A percentile compares a stretch with the other conserved stretches of the same genome.
Evolutionary conservation across 2,329 filamentous ascomycete genomes (phyloP).

Genomic region (Neospermospora avenae): DNA sequence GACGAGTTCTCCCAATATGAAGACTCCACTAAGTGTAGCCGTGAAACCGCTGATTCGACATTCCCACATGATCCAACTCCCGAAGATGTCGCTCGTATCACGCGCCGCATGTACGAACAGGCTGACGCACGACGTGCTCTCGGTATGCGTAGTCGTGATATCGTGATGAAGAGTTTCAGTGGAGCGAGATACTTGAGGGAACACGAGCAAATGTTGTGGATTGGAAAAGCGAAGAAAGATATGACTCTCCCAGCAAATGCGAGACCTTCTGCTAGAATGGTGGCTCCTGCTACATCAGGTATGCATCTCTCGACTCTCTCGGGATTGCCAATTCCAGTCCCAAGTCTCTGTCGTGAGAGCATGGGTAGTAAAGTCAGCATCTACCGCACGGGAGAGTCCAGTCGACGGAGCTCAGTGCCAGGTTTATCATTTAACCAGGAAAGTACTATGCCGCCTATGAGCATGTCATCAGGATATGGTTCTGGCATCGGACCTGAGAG

Average conservation of each 20-base stretch:
- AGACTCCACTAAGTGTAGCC: conserved; percentile 30
- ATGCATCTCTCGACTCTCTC: background rate
- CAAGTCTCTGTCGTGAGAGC: background rate
- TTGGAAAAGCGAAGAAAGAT: conserved; percentile 13
- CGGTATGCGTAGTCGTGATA: conserved; percentile 55
- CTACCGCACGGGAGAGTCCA: background rate
- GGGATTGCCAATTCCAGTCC: background rate
- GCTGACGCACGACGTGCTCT: conserved; percentile 50
- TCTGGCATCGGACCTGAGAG: background rate
- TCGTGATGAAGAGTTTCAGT: conserved; percentile 57
- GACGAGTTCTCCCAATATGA: conserved; percentile 59
- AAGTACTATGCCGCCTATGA: background rate
- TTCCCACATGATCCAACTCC: conserved; percentile 40
- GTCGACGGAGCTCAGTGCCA: background rate
- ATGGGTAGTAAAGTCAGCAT: background rate
- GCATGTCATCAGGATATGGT: background rate
- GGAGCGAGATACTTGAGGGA: conserved; percentile 58
- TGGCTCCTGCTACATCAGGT: background rate
- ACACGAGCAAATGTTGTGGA: conserved; percentile 58
- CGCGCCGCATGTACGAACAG: conserved; percentile 55
- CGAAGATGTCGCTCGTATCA: conserved; percentile 51
- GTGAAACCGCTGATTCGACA: conserved; percentile 2
- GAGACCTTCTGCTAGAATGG: background rate
- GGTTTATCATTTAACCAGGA: background rate
- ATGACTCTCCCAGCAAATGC: background rate